phyloP scores from a whole-genome alignment of 108 stramenopile species.

The Fragilaria crotonensis region DNA sequence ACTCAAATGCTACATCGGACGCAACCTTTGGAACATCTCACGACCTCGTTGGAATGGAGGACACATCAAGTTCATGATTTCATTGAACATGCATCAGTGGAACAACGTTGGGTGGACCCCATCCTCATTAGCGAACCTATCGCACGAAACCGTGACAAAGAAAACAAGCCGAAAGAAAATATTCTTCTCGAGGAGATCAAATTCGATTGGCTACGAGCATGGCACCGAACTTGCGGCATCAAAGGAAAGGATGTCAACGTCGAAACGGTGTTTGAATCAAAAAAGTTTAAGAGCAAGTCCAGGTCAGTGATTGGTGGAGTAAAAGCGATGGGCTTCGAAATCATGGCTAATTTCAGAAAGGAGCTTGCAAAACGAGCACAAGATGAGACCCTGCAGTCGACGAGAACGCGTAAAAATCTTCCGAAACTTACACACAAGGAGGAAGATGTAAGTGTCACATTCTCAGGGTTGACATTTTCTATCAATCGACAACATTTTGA shows the following conservation, averaged over 20 bases:
- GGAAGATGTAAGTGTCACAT: slow-evolving; percentile 22
- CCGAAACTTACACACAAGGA: slow-evolving; percentile 38
- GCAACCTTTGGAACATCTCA: neutral
- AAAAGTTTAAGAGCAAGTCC: neutral
- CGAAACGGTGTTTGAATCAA: neutral
- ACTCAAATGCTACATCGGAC: neutral
- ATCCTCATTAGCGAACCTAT: neutral
- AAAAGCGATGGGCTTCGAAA: neutral
- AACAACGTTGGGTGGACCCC: neutral
- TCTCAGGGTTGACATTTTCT: slow-evolving; percentile 48
- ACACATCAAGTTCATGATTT: neutral
- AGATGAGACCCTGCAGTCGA: neutral
- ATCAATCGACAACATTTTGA: slow-evolving; percentile 50
- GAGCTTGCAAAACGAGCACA: slow-evolving; percentile 17
- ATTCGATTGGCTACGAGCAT: slow-evolving; percentile 3
- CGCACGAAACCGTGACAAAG: neutral
- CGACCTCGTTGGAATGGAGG: neutral
- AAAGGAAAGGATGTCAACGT: neutral
- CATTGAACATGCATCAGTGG: neutral
- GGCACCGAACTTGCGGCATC: neutral
- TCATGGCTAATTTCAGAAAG: slow-evolving; percentile 3
- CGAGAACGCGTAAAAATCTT: neutral
- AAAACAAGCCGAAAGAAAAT: neutral
- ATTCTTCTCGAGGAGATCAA: neutral
- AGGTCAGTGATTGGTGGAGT: neutral